Evolutionary conservation across 805 yeast species (phyloP), one percentile per base, ranked within the genome.

Genomic region (Yamadazyma sp.): DNA sequence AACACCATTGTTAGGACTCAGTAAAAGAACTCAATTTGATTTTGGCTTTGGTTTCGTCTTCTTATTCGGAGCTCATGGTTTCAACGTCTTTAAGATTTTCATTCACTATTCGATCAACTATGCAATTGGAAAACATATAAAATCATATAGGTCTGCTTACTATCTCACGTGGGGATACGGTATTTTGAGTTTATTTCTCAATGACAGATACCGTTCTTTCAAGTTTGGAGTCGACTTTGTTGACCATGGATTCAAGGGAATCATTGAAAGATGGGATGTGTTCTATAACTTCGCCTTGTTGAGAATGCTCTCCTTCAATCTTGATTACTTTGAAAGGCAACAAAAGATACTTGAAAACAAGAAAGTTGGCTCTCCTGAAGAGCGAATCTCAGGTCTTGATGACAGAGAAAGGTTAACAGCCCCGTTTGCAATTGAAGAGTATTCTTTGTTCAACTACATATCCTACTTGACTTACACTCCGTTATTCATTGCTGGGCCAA

Each of bases 261-360:
- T 90, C 10, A 81, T 93, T 44, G 71, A 79, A 12, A 73, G 98
- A 50, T 93, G 99, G 99, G 97, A 93, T 55, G 97, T 93, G 3
- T 87, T 85, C 50, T 93, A 80, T 71, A 93, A 93, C 62, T 89
- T 95, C 61, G 83, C 95, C 1, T 64, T 91, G 42, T 70, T 93
- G 37, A 74, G 97, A 52, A 78, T 89, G 73, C 63, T 93, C 31
- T 86, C 96, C 42, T 93, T 73, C 59, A 84, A 86, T 46, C 55
- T 86, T 45, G 99, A 93, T 61, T 88, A 75, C 51, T 50, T 82
- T 20, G 76, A 73, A 49, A 67, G 67, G 34, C 55, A 46, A 38
- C 53, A 44, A 28, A 35, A 41, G 8, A 12, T 48, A 3, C 23
- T 27, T 3, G 46, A 43, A 19, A 17, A 20, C 15, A 46, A 49